These are phyloP conservation scores for Phytophthora sansomeana DNA, from an alignment of 352 stramenopile genomes.

Conservation along the genomic window DNA sequence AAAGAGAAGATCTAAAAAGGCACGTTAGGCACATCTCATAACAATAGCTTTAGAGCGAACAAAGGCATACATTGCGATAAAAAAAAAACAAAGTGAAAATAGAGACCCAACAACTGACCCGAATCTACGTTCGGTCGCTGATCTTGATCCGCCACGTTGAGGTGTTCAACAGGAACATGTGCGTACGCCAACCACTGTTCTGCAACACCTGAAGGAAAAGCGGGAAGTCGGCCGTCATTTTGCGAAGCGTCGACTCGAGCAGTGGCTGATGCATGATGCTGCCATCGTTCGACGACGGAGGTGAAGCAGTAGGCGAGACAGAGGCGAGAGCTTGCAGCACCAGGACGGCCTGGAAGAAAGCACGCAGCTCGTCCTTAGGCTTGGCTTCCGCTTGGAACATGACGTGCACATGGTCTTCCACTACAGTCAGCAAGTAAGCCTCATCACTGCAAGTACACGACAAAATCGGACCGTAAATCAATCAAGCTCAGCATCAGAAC, in stretches of 20 bases:
- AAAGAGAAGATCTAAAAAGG: background rate
- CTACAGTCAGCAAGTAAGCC: constrained; percentile 59
- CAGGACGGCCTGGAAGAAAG: constrained; percentile 75
- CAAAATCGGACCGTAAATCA: constrained; percentile 2
- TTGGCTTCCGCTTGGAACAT: constrained; percentile 62
- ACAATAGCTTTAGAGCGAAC: background rate
- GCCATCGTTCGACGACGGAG: constrained; percentile 24
- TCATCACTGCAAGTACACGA: constrained; percentile 52
- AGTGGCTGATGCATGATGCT: constrained; percentile 37
- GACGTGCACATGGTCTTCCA: constrained; percentile 47
- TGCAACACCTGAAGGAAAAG: constrained; percentile 73
- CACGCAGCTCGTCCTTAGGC: constrained; percentile 71
- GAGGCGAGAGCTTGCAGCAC: constrained; percentile 52
- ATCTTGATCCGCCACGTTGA: constrained; percentile 73
- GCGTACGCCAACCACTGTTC: constrained; percentile 69
- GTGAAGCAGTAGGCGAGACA: constrained; percentile 16
- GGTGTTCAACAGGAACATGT: constrained; percentile 80
- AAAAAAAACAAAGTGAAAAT: background rate
- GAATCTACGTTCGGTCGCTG: constrained; percentile 43
- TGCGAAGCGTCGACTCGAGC: constrained; percentile 54
- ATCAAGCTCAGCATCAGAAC: background rate
- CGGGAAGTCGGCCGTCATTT: constrained; percentile 65
- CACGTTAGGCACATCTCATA: background rate
- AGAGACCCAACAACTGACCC: background rate
- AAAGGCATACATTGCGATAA: background rate